Percentiles rank a stretch among this genome's conserved stretches.
These are phyloP conservation scores for Hanseniaspora hatyaiensis DNA, from an alignment of 805 yeast species.

Conservation along the genomic window DNA sequence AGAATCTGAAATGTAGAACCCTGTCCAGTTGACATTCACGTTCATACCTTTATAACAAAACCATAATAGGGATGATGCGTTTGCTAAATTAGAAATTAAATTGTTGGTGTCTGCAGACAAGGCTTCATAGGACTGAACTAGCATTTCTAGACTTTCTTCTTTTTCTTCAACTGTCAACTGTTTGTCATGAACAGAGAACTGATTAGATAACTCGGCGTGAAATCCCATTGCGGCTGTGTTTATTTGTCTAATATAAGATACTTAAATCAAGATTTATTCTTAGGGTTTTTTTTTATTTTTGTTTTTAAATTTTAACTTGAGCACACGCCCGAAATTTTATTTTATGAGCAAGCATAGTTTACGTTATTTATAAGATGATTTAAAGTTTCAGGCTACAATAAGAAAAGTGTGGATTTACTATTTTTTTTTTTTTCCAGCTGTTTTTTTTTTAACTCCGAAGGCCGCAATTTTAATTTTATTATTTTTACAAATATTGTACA, in stretches of 20 bases:
- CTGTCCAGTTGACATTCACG: constrained; percentile 75
- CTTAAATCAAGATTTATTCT: not conserved
- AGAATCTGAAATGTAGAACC: constrained; percentile 53
- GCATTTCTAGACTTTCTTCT: constrained; percentile 39
- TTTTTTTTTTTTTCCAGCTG: too few species aligned
- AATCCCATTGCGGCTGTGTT: constrained; percentile 8
- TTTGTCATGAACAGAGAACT: not conserved
- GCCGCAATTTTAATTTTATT: too few species aligned
- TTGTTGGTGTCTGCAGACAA: constrained; percentile 50
- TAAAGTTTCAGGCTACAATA: too few species aligned
- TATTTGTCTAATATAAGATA: not conserved
- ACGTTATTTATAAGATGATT: too few species aligned
- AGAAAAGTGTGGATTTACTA: too few species aligned
- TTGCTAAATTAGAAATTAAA: constrained; percentile 85
- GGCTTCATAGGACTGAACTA: constrained; percentile 54
- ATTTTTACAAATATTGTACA: too few species aligned
- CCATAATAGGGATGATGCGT: constrained; percentile 80
- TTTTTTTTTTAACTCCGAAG: too few species aligned
- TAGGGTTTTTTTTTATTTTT: not conserved
- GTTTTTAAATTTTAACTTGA: too few species aligned
- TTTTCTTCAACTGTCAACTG: constrained; percentile 6
- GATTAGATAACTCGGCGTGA: constrained; percentile 15
- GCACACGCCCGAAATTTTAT: too few species aligned
- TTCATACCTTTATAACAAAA: constrained; percentile 61
- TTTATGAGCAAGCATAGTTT: too few species aligned